Conservation (phyloP, 352 stramenopile genomes). For the Phytophthora uliginosa region DNA sequence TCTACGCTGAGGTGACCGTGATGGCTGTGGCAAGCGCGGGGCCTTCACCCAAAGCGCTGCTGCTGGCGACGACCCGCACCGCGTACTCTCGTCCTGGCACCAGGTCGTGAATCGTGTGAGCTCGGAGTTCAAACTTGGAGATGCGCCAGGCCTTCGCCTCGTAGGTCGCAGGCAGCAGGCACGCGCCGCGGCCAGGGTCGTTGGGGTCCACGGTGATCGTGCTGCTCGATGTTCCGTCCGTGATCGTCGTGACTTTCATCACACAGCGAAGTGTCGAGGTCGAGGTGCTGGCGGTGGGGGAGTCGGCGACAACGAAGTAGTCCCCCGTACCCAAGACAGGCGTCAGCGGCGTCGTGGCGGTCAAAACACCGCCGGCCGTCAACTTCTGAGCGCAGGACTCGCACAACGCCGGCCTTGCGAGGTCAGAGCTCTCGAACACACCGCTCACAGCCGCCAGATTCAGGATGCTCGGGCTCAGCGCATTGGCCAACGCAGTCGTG, state of each 20-base stretch:
- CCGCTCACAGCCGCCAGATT: conserved; percentile 53
- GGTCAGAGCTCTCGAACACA: conserved; percentile 37
- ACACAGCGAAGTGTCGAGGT: conserved; percentile 52
- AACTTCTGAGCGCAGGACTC: conserved; percentile 71
- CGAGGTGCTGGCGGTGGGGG: conserved; percentile 20
- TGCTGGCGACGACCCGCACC: conserved; percentile 58
- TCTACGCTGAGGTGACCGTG: conserved; percentile 26
- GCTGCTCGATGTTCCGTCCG: conserved; percentile 2
- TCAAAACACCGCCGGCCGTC: conserved; percentile 38
- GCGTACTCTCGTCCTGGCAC: conserved; percentile 79
- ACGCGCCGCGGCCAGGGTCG: conserved; percentile 38
- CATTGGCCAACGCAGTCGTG: conserved; percentile 39
- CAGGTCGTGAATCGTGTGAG: conserved; percentile 64
- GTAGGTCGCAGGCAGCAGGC: conserved; percentile 57
- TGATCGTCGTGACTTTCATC: conserved; percentile 40
- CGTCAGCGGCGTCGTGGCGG: conserved; percentile 47
- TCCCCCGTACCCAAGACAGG: conserved; percentile 26
- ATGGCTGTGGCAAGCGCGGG: conserved; percentile 29
- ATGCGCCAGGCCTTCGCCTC: conserved; percentile 65
- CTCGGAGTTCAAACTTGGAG: conserved; percentile 74
- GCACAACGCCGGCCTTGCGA: conserved; percentile 51
- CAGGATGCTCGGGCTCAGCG: conserved; percentile 41
- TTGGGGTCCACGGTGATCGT: conserved; percentile 39
- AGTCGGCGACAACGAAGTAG: conserved; percentile 81
- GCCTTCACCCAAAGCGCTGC: conserved; percentile 50